A percentile compares a stretch with the other conserved stretches of the same genome.
Evolutionary conservation across 345 rosid genomes (phyloP).

Genomic region (Heritiera littoralis): DNA sequence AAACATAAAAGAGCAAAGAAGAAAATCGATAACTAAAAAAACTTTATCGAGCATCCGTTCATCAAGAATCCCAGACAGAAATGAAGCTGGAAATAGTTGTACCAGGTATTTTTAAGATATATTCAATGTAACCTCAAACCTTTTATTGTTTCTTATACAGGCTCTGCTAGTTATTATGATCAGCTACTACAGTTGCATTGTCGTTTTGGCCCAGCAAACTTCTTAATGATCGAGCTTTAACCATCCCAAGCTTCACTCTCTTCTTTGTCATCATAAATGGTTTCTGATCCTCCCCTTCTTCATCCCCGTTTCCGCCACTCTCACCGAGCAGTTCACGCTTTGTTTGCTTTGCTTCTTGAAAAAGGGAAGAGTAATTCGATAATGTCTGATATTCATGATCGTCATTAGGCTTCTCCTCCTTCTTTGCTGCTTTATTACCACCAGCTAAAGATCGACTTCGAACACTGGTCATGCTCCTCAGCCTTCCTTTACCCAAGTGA

Average conservation of each 20-base stretch:
- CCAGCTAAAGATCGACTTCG: conserved; percentile 34
- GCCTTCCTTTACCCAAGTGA: conserved; percentile 93
- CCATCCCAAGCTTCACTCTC: conserved; percentile 77
- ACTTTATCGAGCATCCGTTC: conserved; percentile 12
- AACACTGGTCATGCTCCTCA: conserved; percentile 65
- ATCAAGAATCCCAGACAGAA: neutral
- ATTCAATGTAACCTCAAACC: neutral
- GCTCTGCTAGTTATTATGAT: conserved; percentile 6
- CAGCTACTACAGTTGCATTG: conserved; percentile 7
- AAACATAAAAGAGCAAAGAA: neutral
- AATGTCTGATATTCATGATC: neutral
- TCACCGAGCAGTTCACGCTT: neutral
- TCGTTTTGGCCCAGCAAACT: conserved; percentile 70
- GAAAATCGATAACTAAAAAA: neutral
- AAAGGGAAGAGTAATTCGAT: conserved; percentile 2
- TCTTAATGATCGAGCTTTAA: conserved; percentile 93
- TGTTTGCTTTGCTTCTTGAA: neutral
- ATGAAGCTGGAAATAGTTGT: conserved; percentile 12
- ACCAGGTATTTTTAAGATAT: neutral
- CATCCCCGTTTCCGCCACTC: conserved; percentile 8
- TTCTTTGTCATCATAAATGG: conserved; percentile 42
- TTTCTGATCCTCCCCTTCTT: conserved; percentile 26
- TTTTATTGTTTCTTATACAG: neutral
- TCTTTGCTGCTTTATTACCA: conserved; percentile 19
- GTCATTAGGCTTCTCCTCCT: neutral